phyloP scores from a whole-genome alignment of 345 rosid species.

The Moricandia moricandioides region DNA sequence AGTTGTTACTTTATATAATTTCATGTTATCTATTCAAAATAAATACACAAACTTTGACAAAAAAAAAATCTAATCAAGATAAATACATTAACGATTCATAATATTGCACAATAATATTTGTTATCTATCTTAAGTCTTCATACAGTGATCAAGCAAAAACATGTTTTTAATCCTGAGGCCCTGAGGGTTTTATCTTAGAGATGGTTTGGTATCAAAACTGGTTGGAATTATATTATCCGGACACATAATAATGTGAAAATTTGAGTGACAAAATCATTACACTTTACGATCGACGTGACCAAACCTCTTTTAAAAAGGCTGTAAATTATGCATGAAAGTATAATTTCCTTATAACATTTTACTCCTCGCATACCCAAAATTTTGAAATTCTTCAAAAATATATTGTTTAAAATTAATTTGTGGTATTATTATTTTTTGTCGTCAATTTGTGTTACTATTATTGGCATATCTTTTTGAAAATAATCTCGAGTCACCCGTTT shows the following conservation, averaged over 20 bases:
- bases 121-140: no score
- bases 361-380: neutral
- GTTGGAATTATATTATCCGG: neutral
- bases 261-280: slow-evolving; percentile 3
- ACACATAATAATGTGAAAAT: neutral
- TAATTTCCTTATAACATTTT: neutral
- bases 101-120: neutral
- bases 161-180: no score
- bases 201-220: neutral
- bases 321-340: neutral
- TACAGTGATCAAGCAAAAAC: no score
- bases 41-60: neutral
- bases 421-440: no score
- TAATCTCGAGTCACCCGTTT: no score
- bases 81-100: neutral
- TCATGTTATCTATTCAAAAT: neutral
- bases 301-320: neutral
- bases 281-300: neutral
- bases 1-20: no score
- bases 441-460: no score
- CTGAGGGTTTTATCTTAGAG: neutral
- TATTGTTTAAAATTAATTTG: neutral
- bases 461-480: no score
- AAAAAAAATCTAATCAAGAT: neutral
- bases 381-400: neutral